These are phyloP conservation scores for Arctostaphylos glauca DNA, from an alignment of 148 eudicot species.

Conservation along the genomic window DNA sequence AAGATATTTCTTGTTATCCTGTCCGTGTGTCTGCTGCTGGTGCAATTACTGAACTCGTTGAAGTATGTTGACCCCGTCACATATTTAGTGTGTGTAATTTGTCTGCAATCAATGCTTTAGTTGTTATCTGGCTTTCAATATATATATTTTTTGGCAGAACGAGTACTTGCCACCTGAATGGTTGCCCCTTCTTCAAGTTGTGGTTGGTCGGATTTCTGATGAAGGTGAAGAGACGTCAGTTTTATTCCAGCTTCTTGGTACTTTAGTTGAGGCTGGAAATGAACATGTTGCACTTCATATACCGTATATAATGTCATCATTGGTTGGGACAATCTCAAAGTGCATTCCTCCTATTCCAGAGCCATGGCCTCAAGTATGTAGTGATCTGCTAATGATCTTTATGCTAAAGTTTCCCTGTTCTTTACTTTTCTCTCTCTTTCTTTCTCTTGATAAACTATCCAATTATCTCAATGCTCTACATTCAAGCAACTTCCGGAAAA, in stretches of 20 bases:
- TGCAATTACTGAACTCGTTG: slow-evolving; percentile 62
- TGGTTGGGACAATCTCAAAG: slow-evolving; percentile 48
- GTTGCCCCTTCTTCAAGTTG: slow-evolving; percentile 70
- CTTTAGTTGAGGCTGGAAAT: slow-evolving; percentile 65
- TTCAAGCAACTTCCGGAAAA: not conserved
- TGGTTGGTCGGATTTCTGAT: slow-evolving; percentile 47
- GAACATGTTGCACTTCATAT: slow-evolving; percentile 52
- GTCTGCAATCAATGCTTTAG: not conserved
- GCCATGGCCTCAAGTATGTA: slow-evolving; percentile 73
- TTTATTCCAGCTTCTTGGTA: slow-evolving; percentile 66
- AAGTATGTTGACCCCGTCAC: slow-evolving; percentile 31
- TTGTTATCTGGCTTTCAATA: slow-evolving; percentile 11
- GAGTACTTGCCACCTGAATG: slow-evolving; percentile 72
- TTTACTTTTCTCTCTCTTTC: not conserved
- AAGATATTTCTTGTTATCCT: slow-evolving; percentile 55
- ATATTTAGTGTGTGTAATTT: not conserved
- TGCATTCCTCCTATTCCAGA: slow-evolving; percentile 48
- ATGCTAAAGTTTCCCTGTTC: not conserved
- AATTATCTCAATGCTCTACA: not conserved
- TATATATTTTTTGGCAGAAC: slow-evolving; percentile 41
- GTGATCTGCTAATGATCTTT: slow-evolving; percentile 6
- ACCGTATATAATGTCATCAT: slow-evolving; percentile 46
- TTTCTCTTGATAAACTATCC: not conserved
- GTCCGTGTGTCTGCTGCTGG: slow-evolving; percentile 76
- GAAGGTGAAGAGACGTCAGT: slow-evolving; percentile 61